Conservation (phyloP, 1,284 basidiomycete genomes). For the Moniliophthora roreri region DNA sequence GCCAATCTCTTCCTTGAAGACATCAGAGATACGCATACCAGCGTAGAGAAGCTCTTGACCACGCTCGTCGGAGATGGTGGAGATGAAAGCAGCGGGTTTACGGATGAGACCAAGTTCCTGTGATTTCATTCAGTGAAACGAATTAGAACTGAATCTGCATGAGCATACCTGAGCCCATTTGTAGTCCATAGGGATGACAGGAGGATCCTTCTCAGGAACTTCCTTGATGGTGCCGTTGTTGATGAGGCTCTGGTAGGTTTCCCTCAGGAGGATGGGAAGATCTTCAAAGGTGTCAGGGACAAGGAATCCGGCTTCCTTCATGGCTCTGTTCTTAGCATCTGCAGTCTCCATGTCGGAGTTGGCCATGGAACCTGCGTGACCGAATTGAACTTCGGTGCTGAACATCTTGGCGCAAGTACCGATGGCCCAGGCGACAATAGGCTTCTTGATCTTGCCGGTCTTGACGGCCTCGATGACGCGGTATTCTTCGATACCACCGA, state of each 20-base stretch:
- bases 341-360: conserved; percentile 98
- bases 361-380: conserved; percentile 97
- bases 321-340: conserved; percentile 95
- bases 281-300: conserved; percentile 99
- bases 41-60: conserved; percentile 98
- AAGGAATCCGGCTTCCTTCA: conserved; percentile 94
- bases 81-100: conserved; percentile 99
- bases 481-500: conserved; percentile 99
- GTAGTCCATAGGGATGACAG: conserved; percentile 99
- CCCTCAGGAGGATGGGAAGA: conserved; percentile 81
- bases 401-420: conserved; percentile 99
- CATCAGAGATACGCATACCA: conserved; percentile 98
- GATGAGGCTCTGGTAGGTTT: conserved; percentile 87
- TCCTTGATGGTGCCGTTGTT: conserved; percentile 68
- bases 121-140: too few species aligned
- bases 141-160: too few species aligned
- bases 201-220: conserved; percentile 84
- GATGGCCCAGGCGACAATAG: conserved; percentile 99
- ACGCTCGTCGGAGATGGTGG: conserved; percentile 99
- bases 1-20: conserved; percentile 97
- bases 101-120: conserved; percentile 96
- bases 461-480: conserved; percentile 98
- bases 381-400: conserved; percentile 98
- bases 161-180: too few species aligned
- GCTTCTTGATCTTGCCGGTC: conserved; percentile 93